A percentile compares a stretch with the other conserved stretches of the same genome.
Evolutionary conservation across 768 basidiomycete genomes (phyloP).

Genomic region (Boletus bicolor): DNA sequence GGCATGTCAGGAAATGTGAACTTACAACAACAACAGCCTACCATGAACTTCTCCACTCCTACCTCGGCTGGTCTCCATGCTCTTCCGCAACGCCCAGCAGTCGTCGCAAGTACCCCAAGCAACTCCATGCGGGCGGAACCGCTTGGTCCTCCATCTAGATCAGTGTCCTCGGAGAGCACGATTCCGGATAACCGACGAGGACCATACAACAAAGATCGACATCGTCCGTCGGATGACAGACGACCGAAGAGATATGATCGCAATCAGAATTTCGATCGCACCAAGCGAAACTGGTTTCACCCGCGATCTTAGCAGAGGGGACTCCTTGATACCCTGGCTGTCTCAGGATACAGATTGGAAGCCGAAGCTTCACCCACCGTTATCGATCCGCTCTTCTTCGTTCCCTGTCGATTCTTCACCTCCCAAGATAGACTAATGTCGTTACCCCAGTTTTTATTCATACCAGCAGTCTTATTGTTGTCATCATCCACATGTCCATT

Average conservation of each 20-base stretch:
- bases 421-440: not conserved
- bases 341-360: not conserved
- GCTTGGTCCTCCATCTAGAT: constrained; percentile 13
- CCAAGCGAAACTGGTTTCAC: constrained; percentile 8
- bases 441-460: not conserved
- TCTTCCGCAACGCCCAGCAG: constrained; percentile 22
- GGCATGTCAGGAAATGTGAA: constrained; percentile 1
- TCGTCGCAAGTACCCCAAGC: not conserved
- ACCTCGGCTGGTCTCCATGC: not conserved
- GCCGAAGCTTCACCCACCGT: not conserved
- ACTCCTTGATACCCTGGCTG: not conserved
- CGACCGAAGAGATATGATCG: constrained; percentile 11
- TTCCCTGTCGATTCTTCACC: not conserved
- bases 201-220: constrained; percentile 15
- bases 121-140: constrained; percentile 19
- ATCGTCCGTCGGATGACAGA: constrained; percentile 16
- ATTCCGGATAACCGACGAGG: constrained; percentile 20
- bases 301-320: constrained; percentile 1
- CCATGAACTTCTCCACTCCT: not conserved
- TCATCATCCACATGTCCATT: not conserved
- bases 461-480: constrained; percentile 2
- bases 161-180: constrained; percentile 15
- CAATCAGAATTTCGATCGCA: constrained; percentile 5
- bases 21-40: not conserved
- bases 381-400: constrained; percentile 1